phyloP scores from a whole-genome alignment of 2,329 filamentous ascomycete genomes.

The Trichoderma gracile region DNA sequence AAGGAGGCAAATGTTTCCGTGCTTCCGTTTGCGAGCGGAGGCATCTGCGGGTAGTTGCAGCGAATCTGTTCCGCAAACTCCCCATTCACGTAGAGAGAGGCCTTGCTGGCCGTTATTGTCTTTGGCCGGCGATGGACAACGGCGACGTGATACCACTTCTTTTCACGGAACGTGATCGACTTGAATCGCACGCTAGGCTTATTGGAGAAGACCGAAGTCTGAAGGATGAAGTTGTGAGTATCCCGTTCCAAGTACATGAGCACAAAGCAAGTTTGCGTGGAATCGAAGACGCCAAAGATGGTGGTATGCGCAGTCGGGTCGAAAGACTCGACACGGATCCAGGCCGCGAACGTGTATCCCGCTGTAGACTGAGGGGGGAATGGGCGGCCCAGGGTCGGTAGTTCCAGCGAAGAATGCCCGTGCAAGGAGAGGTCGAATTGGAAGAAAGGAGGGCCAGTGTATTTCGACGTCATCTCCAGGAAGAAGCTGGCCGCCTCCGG shows the following conservation, averaged over 20 bases:
- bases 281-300: conserved; percentile 91
- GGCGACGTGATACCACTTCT: conserved; percentile 90
- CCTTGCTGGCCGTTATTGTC: conserved; percentile 74
- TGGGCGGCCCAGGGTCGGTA: conserved; percentile 77
- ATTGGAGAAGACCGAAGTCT: conserved; percentile 85
- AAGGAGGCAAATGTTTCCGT: conserved; percentile 72
- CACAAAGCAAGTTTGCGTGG: conserved; percentile 88
- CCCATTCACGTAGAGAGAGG: conserved; percentile 86
- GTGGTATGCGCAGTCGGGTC: conserved; percentile 87
- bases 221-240: conserved; percentile 89
- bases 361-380: conserved; percentile 78
- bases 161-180: conserved; percentile 71
- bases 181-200: conserved; percentile 94
- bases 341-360: conserved; percentile 90
- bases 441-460: conserved; percentile 79
- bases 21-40: conserved; percentile 62
- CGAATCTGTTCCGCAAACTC: conserved; percentile 92
- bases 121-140: conserved; percentile 81
- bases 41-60: conserved; percentile 79
- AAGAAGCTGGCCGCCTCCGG: conserved; percentile 65
- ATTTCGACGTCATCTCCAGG: conserved; percentile 70
- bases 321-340: conserved; percentile 86
- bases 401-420: conserved; percentile 87
- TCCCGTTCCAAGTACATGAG: conserved; percentile 93
- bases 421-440: conserved; percentile 90